Base-by-base conservation (phyloP, 116 monocot species). In the Papilionanthe hybrid region DNA sequence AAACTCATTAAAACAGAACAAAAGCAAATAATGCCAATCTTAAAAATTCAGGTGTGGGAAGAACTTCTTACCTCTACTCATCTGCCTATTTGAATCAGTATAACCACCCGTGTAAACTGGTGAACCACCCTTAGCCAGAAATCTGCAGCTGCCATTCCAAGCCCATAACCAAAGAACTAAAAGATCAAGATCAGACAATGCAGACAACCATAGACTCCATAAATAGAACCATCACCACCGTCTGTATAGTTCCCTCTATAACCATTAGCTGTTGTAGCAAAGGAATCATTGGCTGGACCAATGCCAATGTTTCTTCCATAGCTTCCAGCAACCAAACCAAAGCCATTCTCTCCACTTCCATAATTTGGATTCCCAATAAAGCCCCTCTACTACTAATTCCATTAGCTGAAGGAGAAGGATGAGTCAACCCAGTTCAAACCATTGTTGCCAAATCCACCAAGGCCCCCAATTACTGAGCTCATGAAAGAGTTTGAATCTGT, bases 111-210 rank as follows among this genome's bases (percentile, higher is more conserved):
- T 84, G 77, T 85, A 89, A 56, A 85, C 83, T 41, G 82, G 29
- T 28, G 92, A 87, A 73, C 45, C 12, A 4, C 29, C 74, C 78
- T 87, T 88, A 73, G 63, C 44, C 29, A 78, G 53, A 78, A 77
- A 79, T 90, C 90, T 58, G 89, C 82, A 78, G 81, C 77, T 30
- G 79, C 79, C 82, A 75, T 86, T 17, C 80, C 75, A 79, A 91
- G 89, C 13, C 84, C 90, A 81, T 90, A 90, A 80, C 85, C 90
- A 94, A 94, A 79, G 91, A 86, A 57, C 86, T 81, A 76, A 90
- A 80, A 19, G 85, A 68, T 90, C 90, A 60, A 88, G 83, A 58
- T 94, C 91, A 9, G 90, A 79, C 12, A 19, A 42, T 45, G 75
- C 79, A 42, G 88, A 82, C 32, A 77, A 80, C 94, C 94, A 94